Percentiles rank a stretch among this genome's conserved stretches.
phyloP scores from a whole-genome alignment of 2,329 filamentous ascomycete species.

The Ophiostoma perfectum region DNA sequence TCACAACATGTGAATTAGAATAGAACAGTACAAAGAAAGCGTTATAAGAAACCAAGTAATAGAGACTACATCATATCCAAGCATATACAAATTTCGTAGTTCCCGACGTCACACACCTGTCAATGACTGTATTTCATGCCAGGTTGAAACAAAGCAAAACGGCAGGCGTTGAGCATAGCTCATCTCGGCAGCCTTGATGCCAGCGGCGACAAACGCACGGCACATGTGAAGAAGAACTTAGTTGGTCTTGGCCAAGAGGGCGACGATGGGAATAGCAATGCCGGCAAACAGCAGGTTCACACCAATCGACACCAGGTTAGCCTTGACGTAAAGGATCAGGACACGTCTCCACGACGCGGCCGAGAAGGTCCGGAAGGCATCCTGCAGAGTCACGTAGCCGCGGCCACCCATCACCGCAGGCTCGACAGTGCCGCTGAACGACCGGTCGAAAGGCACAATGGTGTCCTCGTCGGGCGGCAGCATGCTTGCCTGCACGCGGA shows the following conservation, averaged over 20 bases:
- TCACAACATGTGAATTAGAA: background rate
- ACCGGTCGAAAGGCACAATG: slow-evolving; percentile 85
- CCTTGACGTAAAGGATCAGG: slow-evolving; percentile 69
- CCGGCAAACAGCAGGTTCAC: slow-evolving; percentile 43
- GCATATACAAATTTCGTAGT: background rate
- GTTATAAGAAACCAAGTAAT: background rate
- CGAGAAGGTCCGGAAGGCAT: slow-evolving; percentile 76
- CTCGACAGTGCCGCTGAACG: slow-evolving; percentile 70
- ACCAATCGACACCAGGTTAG: slow-evolving; percentile 51
- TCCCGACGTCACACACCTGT: background rate
- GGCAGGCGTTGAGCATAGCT: too few species aligned
- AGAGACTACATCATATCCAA: background rate
- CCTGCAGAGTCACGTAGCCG: slow-evolving; percentile 63
- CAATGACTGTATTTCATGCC: background rate
- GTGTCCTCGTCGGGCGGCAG: slow-evolving; percentile 75
- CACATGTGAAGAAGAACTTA: background rate
- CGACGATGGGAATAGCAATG: slow-evolving; percentile 48
- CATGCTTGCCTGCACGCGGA: slow-evolving; percentile 81
- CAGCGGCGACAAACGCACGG: background rate
- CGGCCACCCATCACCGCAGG: slow-evolving; percentile 68
- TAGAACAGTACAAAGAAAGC: background rate
- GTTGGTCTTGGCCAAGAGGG: slow-evolving; percentile 36
- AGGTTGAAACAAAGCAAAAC: too few species aligned
- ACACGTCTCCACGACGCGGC: slow-evolving; percentile 66
- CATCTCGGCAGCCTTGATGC: background rate